Conservation (phyloP, 2,329 filamentous ascomycete genomes). For the Elsinoe arachidis region DNA sequence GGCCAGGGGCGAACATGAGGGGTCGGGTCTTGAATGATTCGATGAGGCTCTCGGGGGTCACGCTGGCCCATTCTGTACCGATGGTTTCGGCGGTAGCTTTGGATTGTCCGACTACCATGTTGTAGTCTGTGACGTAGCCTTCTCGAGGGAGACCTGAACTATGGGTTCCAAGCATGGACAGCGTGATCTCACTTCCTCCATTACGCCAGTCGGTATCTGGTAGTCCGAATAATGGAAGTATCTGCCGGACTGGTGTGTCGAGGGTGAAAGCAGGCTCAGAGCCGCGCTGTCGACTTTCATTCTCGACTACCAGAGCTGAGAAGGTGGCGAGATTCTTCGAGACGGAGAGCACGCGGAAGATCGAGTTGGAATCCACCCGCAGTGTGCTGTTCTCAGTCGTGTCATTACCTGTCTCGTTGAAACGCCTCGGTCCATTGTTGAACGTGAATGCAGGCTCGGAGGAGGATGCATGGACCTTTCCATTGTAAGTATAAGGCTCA, state of each 20-base stretch:
- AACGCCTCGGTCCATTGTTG: background rate
- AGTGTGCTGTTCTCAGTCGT: background rate
- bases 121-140: constrained; percentile 4
- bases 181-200: constrained; percentile 4
- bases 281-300: background rate
- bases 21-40: background rate
- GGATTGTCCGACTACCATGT: constrained; percentile 1
- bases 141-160: background rate
- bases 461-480: background rate
- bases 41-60: constrained; percentile 1
- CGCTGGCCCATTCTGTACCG: background rate
- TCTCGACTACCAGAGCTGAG: constrained; percentile 5
- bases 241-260: background rate
- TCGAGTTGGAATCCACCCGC: background rate
- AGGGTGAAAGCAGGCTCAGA: background rate
- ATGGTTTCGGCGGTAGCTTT: background rate
- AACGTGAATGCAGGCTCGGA: background rate
- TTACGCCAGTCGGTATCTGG: constrained; percentile 5
- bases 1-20: constrained; percentile 1
- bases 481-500: background rate
- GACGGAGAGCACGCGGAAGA: background rate
- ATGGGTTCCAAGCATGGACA: constrained; percentile 1
- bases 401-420: background rate
- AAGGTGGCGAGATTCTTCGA: constrained; percentile 8
- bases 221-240: background rate